Evolutionary conservation across 2,329 filamentous ascomycete species (phyloP), one percentile per base, ranked within the genome.

Genomic region (Dactylellina sp.): DNA sequence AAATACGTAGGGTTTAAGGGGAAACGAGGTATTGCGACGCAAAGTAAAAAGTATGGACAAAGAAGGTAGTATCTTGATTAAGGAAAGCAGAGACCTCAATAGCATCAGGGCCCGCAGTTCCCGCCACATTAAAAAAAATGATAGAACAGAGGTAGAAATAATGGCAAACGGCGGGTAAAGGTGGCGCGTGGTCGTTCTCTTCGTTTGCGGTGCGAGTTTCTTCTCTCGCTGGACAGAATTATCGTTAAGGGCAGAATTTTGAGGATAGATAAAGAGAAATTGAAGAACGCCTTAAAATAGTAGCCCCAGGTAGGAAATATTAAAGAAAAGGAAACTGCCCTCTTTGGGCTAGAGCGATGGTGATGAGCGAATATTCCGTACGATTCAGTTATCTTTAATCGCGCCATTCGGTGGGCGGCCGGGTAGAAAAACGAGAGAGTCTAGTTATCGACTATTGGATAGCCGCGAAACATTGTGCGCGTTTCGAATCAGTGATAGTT

Each of bases 391-490:
- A 18, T 35, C 40, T 50, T 20, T 53, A 2, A 9, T 46, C 25
- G 20, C n/a, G 28, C 52, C 32, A n/a, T 59, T 59, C 24, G 55
- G 16, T 32, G 35, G 28, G 56, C 46, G 55, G 32, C 11, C 16
- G 42, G 16, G 5, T 42, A 28, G 35, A 59, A 39, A 52, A 50
- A 47, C 18, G 28, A 22, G 52, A 44, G 49, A 56, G 56, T 53
- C 70, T 74, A 74, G 49, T 37, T 37, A 46, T 74, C 70, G 46
- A 74, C 70, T 74, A 72, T 65, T 55, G 47, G 61, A 65, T 61
- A 74, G 61, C 61, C 70, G 70, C 70, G 70, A 66, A 66, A 74
- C 70, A 62, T 65, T 61, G 32, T 74, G 70, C 61, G 70, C 70
- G 50, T 74, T 74, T 61, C 61, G 53, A 62, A 74, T 74, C 70